phyloP scores from a whole-genome alignment of 306 rosid genomes.

The Pterocarpus macrocarpus region DNA sequence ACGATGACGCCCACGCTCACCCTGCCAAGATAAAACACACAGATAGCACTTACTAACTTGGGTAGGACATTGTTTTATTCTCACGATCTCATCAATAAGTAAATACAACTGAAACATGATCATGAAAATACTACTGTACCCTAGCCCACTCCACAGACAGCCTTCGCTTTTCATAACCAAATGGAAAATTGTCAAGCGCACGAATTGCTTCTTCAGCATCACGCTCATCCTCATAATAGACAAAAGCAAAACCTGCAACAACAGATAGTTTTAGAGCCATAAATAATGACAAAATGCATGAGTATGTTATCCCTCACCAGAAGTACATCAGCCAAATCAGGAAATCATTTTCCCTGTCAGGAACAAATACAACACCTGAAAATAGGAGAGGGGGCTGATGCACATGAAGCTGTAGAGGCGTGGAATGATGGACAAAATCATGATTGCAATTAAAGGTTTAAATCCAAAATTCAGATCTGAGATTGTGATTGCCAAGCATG shows the following conservation, averaged over 20 bases:
- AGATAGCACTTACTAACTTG: not conserved
- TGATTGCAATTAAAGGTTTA: conserved; percentile 83
- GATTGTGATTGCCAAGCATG: conserved; percentile 78
- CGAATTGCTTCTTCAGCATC: conserved; percentile 96
- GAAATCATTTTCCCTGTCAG: conserved; percentile 67
- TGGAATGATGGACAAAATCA: conserved; percentile 87
- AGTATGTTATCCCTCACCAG: conserved; percentile 61
- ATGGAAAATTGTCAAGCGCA: conserved; percentile 78
- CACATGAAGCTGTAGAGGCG: conserved; percentile 85
- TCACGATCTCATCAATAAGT: not conserved
- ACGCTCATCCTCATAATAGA: conserved; percentile 87
- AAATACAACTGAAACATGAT: not conserved
- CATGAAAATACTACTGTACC: conserved; percentile 55
- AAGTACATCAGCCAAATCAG: conserved; percentile 75
- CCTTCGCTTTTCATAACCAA: conserved; percentile 85
- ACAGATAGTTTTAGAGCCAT: conserved; percentile 46
- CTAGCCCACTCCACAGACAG: conserved; percentile 97
- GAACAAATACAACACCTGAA: conserved; percentile 97
- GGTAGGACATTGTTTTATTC: not conserved
- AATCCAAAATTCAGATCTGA: conserved; percentile 95
- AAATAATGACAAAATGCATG: conserved; percentile 24
- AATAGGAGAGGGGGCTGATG: conserved; percentile 73
- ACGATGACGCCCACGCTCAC: conserved; percentile 86
- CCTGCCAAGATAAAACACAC: conserved; percentile 57
- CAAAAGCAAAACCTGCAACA: conserved; percentile 95